Evolutionary conservation across 2,329 filamentous ascomycete species (phyloP).

Genomic region (Sarocladium strictum): DNA sequence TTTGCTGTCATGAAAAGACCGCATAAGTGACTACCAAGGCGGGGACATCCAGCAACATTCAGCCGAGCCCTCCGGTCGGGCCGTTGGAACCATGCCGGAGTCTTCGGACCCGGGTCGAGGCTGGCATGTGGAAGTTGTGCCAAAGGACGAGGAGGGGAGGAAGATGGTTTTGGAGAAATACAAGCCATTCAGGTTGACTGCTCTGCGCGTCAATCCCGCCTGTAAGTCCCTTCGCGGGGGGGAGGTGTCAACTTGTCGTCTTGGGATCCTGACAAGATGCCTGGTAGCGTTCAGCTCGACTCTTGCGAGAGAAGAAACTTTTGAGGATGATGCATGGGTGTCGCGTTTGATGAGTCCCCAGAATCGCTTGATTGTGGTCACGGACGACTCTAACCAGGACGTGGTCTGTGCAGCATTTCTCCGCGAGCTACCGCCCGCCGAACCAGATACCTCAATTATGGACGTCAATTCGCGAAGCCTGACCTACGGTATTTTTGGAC

Average conservation of each 20-base stretch:
- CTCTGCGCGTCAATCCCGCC: not conserved
- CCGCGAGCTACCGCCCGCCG: not conserved
- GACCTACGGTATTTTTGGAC: not conserved
- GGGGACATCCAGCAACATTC: no score
- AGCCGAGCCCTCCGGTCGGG: no score
- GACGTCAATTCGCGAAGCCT: not conserved
- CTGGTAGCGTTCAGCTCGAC: not conserved
- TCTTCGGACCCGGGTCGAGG: no score
- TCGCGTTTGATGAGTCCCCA: not conserved
- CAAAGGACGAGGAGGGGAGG: not conserved
- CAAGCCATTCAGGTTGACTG: conserved; percentile 2
- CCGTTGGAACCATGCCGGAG: not conserved
- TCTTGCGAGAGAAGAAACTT: not conserved
- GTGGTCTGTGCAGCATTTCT: not conserved
- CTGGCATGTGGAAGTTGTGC: not conserved
- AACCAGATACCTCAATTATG: no score
- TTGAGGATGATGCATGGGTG: not conserved
- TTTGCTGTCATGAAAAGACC: no score
- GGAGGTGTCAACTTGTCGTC: no score
- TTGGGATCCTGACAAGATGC: no score
- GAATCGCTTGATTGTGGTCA: not conserved
- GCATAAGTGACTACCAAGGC: no score
- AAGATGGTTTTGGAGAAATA: not conserved
- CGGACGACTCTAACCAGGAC: not conserved
- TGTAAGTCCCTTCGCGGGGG: no score